phyloP scores from a whole-genome alignment of 2,329 filamentous ascomycete species.

The Stachybotrys echinatus region DNA sequence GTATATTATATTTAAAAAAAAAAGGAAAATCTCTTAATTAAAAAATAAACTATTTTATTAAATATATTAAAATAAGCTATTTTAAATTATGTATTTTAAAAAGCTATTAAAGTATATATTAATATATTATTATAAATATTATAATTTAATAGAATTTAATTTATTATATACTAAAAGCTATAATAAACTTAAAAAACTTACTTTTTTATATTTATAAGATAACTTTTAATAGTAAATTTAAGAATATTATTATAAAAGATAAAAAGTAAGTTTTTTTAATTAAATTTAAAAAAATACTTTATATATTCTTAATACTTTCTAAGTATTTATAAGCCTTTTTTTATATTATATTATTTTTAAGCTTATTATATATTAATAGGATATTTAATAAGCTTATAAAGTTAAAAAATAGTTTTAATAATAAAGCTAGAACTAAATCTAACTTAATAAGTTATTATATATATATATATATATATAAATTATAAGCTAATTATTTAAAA shows the following conservation, averaged over 20 bases:
- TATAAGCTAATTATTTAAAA: no score
- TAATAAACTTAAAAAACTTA: no score
- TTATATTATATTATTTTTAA: slow-evolving; percentile 1
- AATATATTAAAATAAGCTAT: not conserved
- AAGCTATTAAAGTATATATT: not conserved
- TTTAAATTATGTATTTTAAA: not conserved
- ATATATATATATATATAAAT: no score
- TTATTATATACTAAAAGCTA: no score
- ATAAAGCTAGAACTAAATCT: not conserved
- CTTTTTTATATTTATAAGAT: no score
- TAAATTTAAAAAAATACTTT: not conserved
- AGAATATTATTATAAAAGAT: no score
- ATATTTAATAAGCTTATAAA: not conserved
- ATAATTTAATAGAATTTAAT: not conserved
- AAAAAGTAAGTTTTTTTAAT: not conserved
- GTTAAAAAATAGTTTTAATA: not conserved
- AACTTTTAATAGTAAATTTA: no score
- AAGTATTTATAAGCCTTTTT: not conserved
- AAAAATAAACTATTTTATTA: no score
- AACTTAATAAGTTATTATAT: no score
- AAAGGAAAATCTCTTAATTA: not conserved
- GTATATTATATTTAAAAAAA: not conserved
- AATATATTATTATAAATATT: not conserved
- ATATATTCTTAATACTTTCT: not conserved
- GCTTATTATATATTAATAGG: slow-evolving; percentile 1